A percentile compares a stretch with the other conserved stretches of the same genome.
Conservation (phyloP, 2,329 filamentous ascomycete genomes). For the Endothia cerciana region DNA sequence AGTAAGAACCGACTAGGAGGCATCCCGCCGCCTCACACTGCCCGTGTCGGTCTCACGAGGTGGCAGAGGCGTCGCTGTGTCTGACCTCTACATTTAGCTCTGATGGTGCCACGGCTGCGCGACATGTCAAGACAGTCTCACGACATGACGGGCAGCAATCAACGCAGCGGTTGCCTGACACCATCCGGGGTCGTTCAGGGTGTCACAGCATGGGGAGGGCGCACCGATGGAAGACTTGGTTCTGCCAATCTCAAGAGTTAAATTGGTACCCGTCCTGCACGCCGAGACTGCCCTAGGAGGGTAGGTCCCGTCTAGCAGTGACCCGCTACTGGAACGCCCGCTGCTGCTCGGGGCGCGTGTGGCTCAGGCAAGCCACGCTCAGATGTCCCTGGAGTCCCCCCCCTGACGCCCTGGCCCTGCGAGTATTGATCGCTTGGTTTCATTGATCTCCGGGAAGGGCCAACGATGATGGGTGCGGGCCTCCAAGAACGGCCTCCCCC, state of each 20-base stretch:
- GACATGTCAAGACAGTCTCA: constrained; percentile 23
- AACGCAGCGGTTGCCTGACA: background rate
- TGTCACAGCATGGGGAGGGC: constrained; percentile 26
- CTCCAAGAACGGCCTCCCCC: background rate
- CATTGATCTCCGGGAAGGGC: background rate
- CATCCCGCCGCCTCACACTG: background rate
- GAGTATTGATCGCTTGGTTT: background rate
- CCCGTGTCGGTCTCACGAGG: background rate
- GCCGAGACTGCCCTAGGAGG: background rate
- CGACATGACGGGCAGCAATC: constrained; percentile 18
- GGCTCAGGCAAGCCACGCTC: constrained; percentile 16
- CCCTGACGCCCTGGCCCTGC: background rate
- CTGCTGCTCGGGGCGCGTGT: constrained; percentile 9
- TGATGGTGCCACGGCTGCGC: background rate
- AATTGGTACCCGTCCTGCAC: constrained; percentile 12
- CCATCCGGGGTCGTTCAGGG: constrained; percentile 11
- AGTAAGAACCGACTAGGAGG: too few species aligned
- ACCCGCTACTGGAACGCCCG: background rate
- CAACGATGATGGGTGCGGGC: background rate
- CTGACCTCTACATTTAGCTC: background rate
- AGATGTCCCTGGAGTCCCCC: background rate
- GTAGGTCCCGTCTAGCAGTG: constrained; percentile 15
- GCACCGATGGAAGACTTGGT: background rate
- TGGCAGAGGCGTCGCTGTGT: background rate
- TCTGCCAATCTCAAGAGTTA: background rate